These are phyloP conservation scores for Solanum gracilifrons DNA, from an alignment of 257 asterid species.

Conservation along the genomic window DNA sequence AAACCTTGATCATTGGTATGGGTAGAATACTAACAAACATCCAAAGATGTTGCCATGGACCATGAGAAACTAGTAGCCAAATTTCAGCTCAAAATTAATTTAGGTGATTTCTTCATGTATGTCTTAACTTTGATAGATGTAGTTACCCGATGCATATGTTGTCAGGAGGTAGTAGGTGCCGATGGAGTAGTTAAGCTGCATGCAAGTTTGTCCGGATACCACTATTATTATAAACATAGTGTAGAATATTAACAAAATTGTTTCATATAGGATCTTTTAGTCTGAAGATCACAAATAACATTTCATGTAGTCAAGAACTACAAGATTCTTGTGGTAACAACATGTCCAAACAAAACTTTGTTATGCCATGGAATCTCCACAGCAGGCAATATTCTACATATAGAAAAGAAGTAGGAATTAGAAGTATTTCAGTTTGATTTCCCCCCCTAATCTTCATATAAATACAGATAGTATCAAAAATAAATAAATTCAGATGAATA, in stretches of 20 bases:
- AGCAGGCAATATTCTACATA: background rate
- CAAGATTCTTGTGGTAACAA: background rate
- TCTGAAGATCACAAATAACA: background rate
- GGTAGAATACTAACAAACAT: background rate
- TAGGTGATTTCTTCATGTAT: background rate
- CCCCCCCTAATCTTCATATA: background rate
- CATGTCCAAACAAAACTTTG: background rate
- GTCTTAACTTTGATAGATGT: background rate
- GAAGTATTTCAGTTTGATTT: background rate
- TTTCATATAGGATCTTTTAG: background rate
- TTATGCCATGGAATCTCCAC: background rate
- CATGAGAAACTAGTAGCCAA: background rate
- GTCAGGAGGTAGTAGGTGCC: background rate
- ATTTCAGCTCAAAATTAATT: background rate
- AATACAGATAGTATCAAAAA: background rate
- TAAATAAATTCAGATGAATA: background rate
- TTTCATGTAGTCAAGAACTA: background rate
- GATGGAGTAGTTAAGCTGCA: background rate
- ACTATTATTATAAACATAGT: background rate
- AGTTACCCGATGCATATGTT: background rate
- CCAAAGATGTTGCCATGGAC: background rate
- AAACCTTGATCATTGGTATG: background rate
- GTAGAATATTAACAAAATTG: background rate
- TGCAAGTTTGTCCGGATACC: background rate
- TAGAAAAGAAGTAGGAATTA: background rate